Conservation (phyloP, 495 filamentous ascomycete genomes). For the Halenospora varia region DNA sequence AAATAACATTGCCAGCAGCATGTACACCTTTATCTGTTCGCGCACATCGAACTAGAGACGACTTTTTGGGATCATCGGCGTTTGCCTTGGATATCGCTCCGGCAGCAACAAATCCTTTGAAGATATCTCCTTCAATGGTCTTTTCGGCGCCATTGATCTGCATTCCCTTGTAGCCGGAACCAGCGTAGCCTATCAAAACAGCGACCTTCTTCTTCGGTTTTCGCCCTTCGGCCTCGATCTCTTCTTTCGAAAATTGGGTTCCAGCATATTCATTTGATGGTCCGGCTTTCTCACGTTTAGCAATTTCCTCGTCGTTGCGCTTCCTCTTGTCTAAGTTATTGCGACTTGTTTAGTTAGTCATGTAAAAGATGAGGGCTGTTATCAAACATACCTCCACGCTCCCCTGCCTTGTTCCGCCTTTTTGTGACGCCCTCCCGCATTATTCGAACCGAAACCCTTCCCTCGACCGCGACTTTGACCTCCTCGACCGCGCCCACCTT, state of each 20-base stretch:
- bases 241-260: conserved; percentile 61
- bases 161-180: conserved; percentile 96
- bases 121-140: conserved; percentile 97
- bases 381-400: conserved; percentile 55
- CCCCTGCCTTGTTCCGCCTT: conserved; percentile 62
- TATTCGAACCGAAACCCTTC: conserved; percentile 22
- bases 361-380: conserved; percentile 17
- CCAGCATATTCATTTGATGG: conserved; percentile 39
- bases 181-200: conserved; percentile 89
- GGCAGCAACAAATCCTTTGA: conserved; percentile 81
- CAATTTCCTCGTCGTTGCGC: conserved; percentile 51
- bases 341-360: conserved; percentile 61
- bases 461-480: conserved; percentile 20
- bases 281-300: conserved; percentile 47
- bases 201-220: conserved; percentile 94
- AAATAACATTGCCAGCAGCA: conserved; percentile 93
- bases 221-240: conserved; percentile 79
- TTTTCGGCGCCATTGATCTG: conserved; percentile 76
- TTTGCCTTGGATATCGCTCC: conserved; percentile 96
- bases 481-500: conserved; percentile 34
- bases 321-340: conserved; percentile 60
- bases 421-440: conserved; percentile 42
- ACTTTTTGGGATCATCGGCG: conserved; percentile 94
- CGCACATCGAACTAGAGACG: conserved; percentile 87
- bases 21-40: conserved; percentile 98